phyloP scores from a whole-genome alignment of 192 early-diverging fungal species.

The Rhizoclosmatium globosum region DNA sequence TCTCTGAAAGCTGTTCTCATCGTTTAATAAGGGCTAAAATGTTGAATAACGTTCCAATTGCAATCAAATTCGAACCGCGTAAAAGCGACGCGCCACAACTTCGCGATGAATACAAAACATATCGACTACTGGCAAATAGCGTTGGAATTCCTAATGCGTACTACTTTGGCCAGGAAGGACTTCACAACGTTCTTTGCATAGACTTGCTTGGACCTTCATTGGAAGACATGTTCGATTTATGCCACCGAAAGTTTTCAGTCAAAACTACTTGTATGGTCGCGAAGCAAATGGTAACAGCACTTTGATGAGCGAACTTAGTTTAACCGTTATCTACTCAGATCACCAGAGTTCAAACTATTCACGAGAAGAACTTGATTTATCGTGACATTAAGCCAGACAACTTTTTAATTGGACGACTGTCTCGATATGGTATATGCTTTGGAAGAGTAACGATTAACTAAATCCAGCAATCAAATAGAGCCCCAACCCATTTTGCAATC shows the following conservation, averaged over 20 bases:
- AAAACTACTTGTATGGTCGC: constrained; percentile 92
- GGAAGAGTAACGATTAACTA: background rate
- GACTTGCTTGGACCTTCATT: constrained; percentile 90
- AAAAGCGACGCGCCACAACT: constrained; percentile 95
- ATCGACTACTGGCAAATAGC: constrained; percentile 84
- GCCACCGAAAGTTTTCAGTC: constrained; percentile 82
- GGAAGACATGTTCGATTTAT: constrained; percentile 93
- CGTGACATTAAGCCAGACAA: constrained; percentile 84
- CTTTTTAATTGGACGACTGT: constrained; percentile 80
- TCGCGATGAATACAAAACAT: constrained; percentile 91
- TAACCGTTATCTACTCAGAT: constrained; percentile 53
- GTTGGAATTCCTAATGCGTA: constrained; percentile 87
- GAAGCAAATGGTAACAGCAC: constrained; percentile 80
- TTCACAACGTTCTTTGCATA: constrained; percentile 90
- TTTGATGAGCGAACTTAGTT: constrained; percentile 59
- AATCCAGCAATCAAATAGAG: background rate
- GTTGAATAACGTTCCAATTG: constrained; percentile 88
- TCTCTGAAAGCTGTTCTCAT: background rate
- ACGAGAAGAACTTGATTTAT: constrained; percentile 91
- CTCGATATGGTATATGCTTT: constrained; percentile 33
- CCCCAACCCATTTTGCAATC: constrained; percentile 25
- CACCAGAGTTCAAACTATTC: constrained; percentile 82
- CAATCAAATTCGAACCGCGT: constrained; percentile 94
- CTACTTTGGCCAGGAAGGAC: constrained; percentile 93
- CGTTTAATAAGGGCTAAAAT: constrained; percentile 70